Evolutionary conservation across 495 filamentous ascomycete species (phyloP).

Genomic region (Aspergillus conjunctus): DNA sequence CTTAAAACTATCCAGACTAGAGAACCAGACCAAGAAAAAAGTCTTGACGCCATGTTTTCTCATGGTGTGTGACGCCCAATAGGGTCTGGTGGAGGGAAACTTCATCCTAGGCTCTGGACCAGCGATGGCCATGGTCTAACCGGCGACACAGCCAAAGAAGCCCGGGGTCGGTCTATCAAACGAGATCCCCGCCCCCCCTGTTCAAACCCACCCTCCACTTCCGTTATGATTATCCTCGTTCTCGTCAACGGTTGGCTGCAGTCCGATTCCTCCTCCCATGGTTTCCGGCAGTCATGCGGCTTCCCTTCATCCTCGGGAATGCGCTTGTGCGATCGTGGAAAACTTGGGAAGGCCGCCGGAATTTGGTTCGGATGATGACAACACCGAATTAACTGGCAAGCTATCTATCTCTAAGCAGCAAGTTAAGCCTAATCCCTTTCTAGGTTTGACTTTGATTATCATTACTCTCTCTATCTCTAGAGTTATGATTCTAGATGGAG

Average conservation of each 20-base stretch:
- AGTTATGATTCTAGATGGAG: too few species aligned
- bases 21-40: background rate
- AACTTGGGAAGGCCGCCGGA: background rate
- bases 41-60: constrained; percentile 24
- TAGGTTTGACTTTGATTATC: background rate
- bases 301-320: constrained; percentile 17
- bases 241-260: constrained; percentile 7
- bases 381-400: background rate
- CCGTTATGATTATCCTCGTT: constrained; percentile 4
- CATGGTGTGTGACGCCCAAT: constrained; percentile 23
- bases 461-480: too few species aligned
- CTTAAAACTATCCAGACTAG: background rate
- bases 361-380: background rate
- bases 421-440: background rate
- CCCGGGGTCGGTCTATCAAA: constrained; percentile 3
- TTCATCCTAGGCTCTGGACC: constrained; percentile 22
- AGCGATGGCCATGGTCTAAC: background rate
- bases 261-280: constrained; percentile 19
- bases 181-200: background rate
- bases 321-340: constrained; percentile 1
- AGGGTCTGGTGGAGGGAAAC: constrained; percentile 11
- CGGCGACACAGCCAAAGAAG: constrained; percentile 17
- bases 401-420: too few species aligned
- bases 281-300: constrained; percentile 28
- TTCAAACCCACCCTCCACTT: constrained; percentile 8